These are phyloP conservation scores for Boletus edulis DNA, from an alignment of 768 basidiomycete genomes.

Conservation along the genomic window DNA sequence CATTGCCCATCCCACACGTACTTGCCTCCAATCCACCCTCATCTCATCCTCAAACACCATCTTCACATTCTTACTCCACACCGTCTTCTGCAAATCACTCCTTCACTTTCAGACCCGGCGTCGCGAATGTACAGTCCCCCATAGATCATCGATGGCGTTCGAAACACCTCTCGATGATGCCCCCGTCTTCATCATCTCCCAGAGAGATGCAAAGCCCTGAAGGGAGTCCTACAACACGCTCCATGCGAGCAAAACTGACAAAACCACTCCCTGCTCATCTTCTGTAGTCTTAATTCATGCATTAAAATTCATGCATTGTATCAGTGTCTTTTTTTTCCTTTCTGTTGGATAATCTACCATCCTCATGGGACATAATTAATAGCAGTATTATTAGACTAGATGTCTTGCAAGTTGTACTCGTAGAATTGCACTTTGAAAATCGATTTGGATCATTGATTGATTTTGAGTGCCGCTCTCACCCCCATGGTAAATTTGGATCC, in stretches of 20 bases:
- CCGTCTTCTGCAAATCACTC: not conserved
- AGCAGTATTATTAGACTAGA: not conserved
- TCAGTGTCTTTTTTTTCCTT: not conserved
- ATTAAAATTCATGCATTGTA: conserved; percentile 2
- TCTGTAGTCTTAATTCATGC: conserved; percentile 23
- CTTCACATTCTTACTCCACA: conserved; percentile 2
- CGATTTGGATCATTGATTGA: not conserved
- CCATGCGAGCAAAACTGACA: conserved; percentile 8
- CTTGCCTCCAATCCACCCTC: not conserved
- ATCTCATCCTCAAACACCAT: conserved; percentile 8
- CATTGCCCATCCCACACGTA: conserved; percentile 3
- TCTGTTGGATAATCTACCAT: not conserved
- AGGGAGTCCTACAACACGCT: conserved; percentile 1
- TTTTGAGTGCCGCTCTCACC: not conserved
- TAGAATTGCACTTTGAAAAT: not conserved
- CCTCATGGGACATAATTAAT: not conserved
- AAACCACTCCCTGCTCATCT: conserved; percentile 20
- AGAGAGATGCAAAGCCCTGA: not conserved
- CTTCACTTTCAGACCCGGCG: not conserved
- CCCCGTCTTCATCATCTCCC: conserved; percentile 12
- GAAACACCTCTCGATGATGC: conserved; percentile 22
- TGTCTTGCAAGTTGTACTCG: not conserved
- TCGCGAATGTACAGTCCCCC: not conserved
- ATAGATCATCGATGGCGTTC: not conserved
- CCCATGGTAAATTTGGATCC: not conserved